Evolutionary conservation across 2,329 filamentous ascomycete species (phyloP).

Genomic region (Drechslerella stenobrocha): DNA sequence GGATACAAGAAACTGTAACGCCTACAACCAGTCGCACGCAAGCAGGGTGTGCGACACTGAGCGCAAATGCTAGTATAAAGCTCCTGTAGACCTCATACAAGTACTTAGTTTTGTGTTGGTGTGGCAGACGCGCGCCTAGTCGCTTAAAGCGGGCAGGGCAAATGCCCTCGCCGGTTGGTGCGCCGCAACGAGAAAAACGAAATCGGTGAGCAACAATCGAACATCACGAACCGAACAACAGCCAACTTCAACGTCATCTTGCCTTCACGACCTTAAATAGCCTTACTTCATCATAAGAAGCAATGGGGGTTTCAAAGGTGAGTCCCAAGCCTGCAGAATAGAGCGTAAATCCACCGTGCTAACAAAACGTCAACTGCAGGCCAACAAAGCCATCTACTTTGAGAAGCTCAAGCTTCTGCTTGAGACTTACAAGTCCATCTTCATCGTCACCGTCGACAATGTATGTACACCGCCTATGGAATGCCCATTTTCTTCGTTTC

Average conservation of each 20-base stretch:
- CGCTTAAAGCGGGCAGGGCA: slow-evolving; percentile 27
- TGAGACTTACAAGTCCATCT: slow-evolving; percentile 94
- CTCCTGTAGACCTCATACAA: too few species aligned
- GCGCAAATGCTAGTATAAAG: too few species aligned
- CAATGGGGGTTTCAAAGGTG: slow-evolving; percentile 82
- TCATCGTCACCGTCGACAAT: slow-evolving; percentile 99
- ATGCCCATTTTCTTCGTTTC: not conserved
- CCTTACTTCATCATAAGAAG: slow-evolving; percentile 95
- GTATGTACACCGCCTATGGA: slow-evolving; percentile 62
- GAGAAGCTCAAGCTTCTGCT: slow-evolving; percentile 98
- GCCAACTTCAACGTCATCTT: slow-evolving; percentile 21
- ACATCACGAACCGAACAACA: slow-evolving; percentile 25
- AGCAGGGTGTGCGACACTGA: too few species aligned
- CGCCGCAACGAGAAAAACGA: slow-evolving; percentile 8
- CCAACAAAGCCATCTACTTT: slow-evolving; percentile 97
- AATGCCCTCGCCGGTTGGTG: slow-evolving; percentile 31
- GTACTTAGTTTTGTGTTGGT: slow-evolving; percentile 7
- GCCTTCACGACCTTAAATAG: slow-evolving; percentile 84
- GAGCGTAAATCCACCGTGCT: not conserved
- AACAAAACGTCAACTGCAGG: slow-evolving; percentile 57
- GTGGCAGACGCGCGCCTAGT: too few species aligned
- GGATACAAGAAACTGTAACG: too few species aligned
- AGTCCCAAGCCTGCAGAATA: slow-evolving; percentile 4
- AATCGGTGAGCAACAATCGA: slow-evolving; percentile 9
- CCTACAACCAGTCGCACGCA: too few species aligned